phyloP scores from a whole-genome alignment of 352 stramenopile genomes.

The Phytophthora fragariae region DNA sequence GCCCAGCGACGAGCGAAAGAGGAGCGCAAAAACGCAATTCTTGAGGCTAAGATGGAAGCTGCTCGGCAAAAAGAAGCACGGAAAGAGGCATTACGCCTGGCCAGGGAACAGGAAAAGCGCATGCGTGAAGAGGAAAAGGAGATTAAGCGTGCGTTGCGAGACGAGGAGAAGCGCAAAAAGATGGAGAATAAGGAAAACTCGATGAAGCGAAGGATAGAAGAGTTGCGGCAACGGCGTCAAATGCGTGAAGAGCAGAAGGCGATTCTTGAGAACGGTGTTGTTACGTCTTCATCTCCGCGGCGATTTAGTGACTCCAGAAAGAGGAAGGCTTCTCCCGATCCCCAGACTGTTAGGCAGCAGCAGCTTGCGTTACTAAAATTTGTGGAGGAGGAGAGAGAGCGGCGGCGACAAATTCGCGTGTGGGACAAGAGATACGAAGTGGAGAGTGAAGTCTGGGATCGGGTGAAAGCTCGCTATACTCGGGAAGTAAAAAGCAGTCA shows the following conservation, averaged over 20 bases:
- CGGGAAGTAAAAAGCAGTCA: conserved; percentile 16
- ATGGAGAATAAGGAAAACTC: conserved; percentile 73
- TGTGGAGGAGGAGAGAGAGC: conserved; percentile 72
- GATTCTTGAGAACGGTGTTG: conserved; percentile 79
- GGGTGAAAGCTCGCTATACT: conserved; percentile 57
- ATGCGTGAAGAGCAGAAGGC: conserved; percentile 75
- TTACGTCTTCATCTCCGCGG: conserved; percentile 50
- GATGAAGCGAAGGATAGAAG: conserved; percentile 81
- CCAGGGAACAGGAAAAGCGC: conserved; percentile 73
- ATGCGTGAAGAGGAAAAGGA: conserved; percentile 79
- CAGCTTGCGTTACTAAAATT: conserved; percentile 71
- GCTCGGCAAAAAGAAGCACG: conserved; percentile 70
- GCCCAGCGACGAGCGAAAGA: conserved; percentile 70
- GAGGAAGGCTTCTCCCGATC: conserved; percentile 25
- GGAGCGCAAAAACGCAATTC: conserved; percentile 73
- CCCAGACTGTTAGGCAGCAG: conserved; percentile 52
- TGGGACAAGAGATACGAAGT: conserved; percentile 61
- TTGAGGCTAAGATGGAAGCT: conserved; percentile 70
- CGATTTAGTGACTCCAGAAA: conserved; percentile 33
- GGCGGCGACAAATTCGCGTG: conserved; percentile 59
- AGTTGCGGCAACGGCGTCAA: conserved; percentile 66
- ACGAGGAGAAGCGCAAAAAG: conserved; percentile 79
- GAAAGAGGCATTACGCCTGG: conserved; percentile 66
- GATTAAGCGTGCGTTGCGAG: conserved; percentile 67
- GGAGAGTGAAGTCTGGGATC: conserved; percentile 62